These are phyloP conservation scores for Uronychia setigera DNA, from an alignment of 73 alveolate genomes.

Conservation along the genomic window DNA sequence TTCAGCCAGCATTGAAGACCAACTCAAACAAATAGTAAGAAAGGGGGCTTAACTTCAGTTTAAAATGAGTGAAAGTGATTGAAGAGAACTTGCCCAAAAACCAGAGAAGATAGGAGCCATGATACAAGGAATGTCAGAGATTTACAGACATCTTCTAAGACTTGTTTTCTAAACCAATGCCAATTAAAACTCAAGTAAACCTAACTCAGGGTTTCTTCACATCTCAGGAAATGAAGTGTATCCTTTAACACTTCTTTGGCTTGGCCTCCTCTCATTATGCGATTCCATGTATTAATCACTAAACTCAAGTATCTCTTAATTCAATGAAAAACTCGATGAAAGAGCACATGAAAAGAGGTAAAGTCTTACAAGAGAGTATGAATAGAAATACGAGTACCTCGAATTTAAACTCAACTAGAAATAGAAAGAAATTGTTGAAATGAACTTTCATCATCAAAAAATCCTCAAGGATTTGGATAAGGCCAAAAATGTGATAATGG, in stretches of 20 bases:
- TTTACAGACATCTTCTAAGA: background rate
- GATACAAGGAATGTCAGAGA: background rate
- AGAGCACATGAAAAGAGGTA: background rate
- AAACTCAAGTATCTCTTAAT: background rate
- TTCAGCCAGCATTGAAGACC: background rate
- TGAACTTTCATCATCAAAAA: background rate
- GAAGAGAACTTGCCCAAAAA: background rate
- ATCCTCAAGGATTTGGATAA: background rate
- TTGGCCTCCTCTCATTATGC: background rate
- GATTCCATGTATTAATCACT: background rate
- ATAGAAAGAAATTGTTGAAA: background rate
- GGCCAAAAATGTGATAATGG: background rate
- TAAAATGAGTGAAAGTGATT: background rate
- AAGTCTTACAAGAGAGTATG: background rate
- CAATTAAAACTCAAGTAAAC: background rate
- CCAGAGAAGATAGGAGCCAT: background rate
- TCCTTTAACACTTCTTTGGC: background rate
- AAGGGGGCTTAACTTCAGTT: background rate
- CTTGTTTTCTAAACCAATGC: background rate
- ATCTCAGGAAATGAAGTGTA: background rate
- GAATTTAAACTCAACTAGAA: background rate
- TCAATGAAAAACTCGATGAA: background rate
- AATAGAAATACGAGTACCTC: background rate
- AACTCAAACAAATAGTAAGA: background rate
- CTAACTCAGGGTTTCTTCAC: background rate